Evolutionary conservation across 2,329 filamentous ascomycete species (phyloP).

Genomic region (Botryotinia calthae): DNA sequence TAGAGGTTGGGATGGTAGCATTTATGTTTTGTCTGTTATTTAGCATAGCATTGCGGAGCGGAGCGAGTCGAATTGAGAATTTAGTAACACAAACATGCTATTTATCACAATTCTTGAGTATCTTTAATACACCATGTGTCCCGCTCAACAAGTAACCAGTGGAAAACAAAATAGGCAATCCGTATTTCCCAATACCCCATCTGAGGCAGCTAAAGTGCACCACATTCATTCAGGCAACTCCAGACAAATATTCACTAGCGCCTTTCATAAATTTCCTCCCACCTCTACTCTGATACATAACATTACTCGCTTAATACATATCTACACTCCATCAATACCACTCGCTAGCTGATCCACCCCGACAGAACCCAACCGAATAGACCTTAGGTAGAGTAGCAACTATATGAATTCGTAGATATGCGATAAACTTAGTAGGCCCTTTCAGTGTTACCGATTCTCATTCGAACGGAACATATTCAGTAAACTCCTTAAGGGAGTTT

Average conservation of each 20-base stretch:
- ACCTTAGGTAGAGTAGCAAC: neutral
- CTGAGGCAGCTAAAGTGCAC: neutral
- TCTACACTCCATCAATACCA: neutral
- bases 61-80: neutral
- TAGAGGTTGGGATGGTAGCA: constrained; percentile 2
- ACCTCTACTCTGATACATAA: neutral
- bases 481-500: neutral
- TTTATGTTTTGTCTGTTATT: neutral
- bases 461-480: fast-evolving
- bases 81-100: neutral
- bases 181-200: neutral
- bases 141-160: neutral
- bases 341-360: neutral
- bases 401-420: neutral
- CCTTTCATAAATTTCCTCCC: neutral
- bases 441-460: fast-evolving
- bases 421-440: neutral
- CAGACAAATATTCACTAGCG: neutral
- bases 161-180: neutral
- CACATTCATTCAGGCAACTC: neutral
- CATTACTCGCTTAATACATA: neutral
- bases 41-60: neutral
- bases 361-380: neutral
- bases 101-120: neutral
- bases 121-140: neutral